Evolutionary conservation across 129 eudicot species (phyloP), one percentile per base, ranked within the genome.

Genomic region (Arctium minus): DNA sequence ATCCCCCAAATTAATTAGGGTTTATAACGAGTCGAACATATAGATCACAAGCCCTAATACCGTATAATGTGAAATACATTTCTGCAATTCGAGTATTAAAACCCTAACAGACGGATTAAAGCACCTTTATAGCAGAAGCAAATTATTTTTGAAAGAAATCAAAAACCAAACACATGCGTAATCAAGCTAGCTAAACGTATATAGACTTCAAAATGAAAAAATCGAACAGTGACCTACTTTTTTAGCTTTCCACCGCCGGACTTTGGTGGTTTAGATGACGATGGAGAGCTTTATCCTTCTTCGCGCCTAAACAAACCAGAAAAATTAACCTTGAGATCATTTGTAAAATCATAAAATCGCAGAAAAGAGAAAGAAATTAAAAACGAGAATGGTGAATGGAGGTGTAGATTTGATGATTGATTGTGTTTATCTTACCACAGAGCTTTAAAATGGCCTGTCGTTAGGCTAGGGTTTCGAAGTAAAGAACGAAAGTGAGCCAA

Each of bases 241-340:
- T 92, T 90, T 85, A 88, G 92, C 76, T 92, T 89, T 30, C 94
- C 91, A 32, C 97, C 97, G 33, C 92, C 94, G 96, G 44, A 91
- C 73, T 89, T 92, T 50, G 97, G 91, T 11, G 93, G 93, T 87
- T 92, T 88, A 27, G 93, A 89, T 1, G 97, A 89, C 56, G 94
- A 94, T 31, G 97, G 94, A 8, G 91, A 4, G 89, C 89, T 83
- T 86, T 86, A 4, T 85, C 94, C 84, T 90, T 92, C 91, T 92
- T 89, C 30, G 90, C 3, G 90, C 94, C 94, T 84, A 53, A 40
- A 46, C 40, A 75, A 44, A 30, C 42, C 46, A 50, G n/a, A 31
- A 0, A 48, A 3, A 74, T 5, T 30, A 75, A 29, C 4, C 60
- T 48, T 48, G 17, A 48, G 60, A 48, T 48, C 15, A 48, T 31